Percentiles rank a stretch among this genome's conserved stretches.
Conservation (phyloP, 2,329 filamentous ascomycete genomes). For the Allantophomopsis cytisporea region DNA sequence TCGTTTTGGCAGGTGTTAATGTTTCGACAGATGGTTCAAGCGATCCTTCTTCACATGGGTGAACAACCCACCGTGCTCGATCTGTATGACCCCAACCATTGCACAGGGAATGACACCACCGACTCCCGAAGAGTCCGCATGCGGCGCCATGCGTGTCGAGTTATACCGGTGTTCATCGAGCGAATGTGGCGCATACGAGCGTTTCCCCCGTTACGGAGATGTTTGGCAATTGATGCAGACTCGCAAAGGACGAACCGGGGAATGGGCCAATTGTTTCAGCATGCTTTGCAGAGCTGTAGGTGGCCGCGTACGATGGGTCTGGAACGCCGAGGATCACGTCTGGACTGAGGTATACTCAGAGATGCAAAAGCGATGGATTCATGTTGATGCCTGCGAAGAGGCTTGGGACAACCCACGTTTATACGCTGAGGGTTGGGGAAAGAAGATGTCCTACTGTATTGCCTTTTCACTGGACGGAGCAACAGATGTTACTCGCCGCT, state of each 20-base stretch:
- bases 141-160: conserved; percentile 77
- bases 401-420: conserved; percentile 89
- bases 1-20: conserved; percentile 8
- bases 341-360: conserved; percentile 98
- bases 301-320: conserved; percentile 87
- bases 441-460: conserved; percentile 94
- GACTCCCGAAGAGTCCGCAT: conserved; percentile 77
- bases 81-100: conserved; percentile 72
- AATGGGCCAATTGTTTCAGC: conserved; percentile 98
- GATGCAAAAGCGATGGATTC: conserved; percentile 88
- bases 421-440: conserved; percentile 90
- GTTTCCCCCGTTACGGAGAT: conserved; percentile 89
- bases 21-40: conserved; percentile 70
- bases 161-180: conserved; percentile 74
- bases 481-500: conserved; percentile 51
- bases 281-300: conserved; percentile 94
- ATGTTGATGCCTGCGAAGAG: conserved; percentile 89
- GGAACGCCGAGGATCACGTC: conserved; percentile 94
- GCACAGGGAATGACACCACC: conserved; percentile 74
- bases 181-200: conserved; percentile 65
- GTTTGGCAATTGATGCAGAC: conserved; percentile 88
- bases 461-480: conserved; percentile 86
- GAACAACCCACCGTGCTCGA: conserved; percentile 80
- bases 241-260: conserved; percentile 72
- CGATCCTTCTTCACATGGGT: conserved; percentile 91